phyloP scores from a whole-genome alignment of 2,329 filamentous ascomycete species.

The Gaeumannomyces sp. region DNA sequence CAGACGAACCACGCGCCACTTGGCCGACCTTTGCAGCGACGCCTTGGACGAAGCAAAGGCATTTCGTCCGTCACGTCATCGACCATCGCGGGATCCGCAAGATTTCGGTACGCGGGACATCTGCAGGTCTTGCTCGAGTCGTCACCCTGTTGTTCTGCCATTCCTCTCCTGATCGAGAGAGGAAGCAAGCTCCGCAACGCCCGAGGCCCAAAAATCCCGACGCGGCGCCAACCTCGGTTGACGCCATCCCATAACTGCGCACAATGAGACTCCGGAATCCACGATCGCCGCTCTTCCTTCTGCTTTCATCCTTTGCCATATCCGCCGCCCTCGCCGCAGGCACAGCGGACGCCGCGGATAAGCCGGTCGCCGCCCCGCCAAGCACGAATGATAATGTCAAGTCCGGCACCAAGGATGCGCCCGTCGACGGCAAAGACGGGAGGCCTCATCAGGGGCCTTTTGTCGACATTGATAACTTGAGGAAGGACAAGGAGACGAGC shows the following conservation, averaged over 20 bases:
- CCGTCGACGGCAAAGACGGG: constrained; percentile 87
- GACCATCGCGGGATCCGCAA: background rate
- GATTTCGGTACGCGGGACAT: background rate
- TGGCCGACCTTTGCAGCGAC: background rate
- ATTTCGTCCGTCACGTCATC: background rate
- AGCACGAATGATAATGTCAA: constrained; percentile 25
- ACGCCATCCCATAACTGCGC: constrained; percentile 12
- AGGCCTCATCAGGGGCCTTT: constrained; percentile 86
- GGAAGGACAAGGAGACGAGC: constrained; percentile 28
- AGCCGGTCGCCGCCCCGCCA: constrained; percentile 14
- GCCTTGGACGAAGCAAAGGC: background rate
- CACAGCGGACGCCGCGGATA: constrained; percentile 19
- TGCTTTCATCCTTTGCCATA: constrained; percentile 50
- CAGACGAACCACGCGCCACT: no score
- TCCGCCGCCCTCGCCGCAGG: constrained; percentile 31
- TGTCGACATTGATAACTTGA: constrained; percentile 48
- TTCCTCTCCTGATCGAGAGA: background rate
- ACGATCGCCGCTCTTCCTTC: constrained; percentile 38
- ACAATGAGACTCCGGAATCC: constrained; percentile 55
- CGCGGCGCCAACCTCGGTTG: background rate
- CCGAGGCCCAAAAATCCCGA: background rate
- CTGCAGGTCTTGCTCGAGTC: background rate
- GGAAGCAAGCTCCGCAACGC: background rate
- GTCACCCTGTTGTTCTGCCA: background rate
- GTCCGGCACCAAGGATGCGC: constrained; percentile 63